Base-by-base conservation (phyloP, 2,329 filamentous ascomycete genomes). In the Claviceps sp. region DNA sequence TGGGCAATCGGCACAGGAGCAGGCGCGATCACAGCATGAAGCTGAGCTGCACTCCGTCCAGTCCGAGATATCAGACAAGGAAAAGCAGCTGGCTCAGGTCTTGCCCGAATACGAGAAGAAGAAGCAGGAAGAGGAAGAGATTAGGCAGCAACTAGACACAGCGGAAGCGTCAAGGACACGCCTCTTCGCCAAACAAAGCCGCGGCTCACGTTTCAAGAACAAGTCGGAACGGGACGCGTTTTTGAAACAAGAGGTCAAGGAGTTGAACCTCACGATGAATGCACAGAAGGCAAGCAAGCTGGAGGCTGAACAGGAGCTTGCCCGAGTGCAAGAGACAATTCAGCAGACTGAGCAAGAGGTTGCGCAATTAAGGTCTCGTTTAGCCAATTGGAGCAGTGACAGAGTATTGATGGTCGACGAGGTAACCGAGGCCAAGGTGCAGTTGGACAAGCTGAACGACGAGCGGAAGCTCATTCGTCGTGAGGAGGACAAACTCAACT, bases 171-270 rank as follows among this genome's bases (percentile, higher is more conserved):
- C 79, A 5, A 78, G 87, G 43, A 82, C 86, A 57, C 83, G 90
- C 40, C 77, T 98, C 7, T 88, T 95, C 63, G 87, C 86, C 49
- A 98, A 98, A 67, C 91, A 98, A 68, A 88, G 85, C 44, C 84
- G 91, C 46, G 89, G 86, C 58, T 85, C 86, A 18, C 85, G 88
- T 56, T 98, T 95, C 67, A 85, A 78, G 62, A 94, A 82, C 65
- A 95, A 95, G 71, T 78, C 80, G 8, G 88, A 97, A 64, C 84
- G 94, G 44, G 91, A 98, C 65, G 78, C 81, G 38, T 96, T 81
- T 75, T 73, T 98, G 48, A 81, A 81, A 55, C 77, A 81, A 55
- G 86, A 96, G 67, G 87, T 97, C 52, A 76, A 86, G 45, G 86
- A 94, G 38, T 79, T 90, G 51, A 85, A 88, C 58, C 72, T 80